phyloP scores from a whole-genome alignment of 257 asterid genomes.

The Solanum chmielewskii region DNA sequence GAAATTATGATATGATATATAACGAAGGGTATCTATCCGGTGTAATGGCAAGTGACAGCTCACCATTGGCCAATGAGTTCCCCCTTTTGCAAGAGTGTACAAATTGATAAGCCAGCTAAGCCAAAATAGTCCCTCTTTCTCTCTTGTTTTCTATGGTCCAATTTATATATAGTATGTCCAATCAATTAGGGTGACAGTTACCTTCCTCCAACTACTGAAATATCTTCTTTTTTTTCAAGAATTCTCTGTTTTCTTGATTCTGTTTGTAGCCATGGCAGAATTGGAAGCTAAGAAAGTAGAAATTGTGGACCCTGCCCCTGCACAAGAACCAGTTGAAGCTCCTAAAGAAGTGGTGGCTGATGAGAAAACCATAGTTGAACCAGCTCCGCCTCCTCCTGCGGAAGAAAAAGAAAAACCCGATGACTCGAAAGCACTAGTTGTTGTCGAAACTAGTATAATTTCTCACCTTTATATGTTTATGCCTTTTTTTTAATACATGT shows the following conservation, averaged over 20 bases:
- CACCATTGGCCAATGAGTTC: not conserved
- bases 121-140: not conserved
- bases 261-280: slow-evolving; percentile 35
- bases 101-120: not conserved
- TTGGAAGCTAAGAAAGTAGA: slow-evolving; percentile 39
- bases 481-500: not conserved
- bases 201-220: not conserved
- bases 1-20: too few species aligned
- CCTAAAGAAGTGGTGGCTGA: slow-evolving; percentile 55
- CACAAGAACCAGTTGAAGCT: slow-evolving; percentile 18
- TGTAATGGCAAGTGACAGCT: not conserved
- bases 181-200: not conserved
- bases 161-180: not conserved
- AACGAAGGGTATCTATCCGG: not conserved
- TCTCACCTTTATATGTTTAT: not conserved
- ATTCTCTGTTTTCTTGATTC: not conserved
- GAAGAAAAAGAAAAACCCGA: slow-evolving; percentile 31
- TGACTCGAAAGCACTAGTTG: slow-evolving; percentile 62
- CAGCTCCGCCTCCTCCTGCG: slow-evolving; percentile 25
- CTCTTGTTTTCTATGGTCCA: not conserved
- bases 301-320: slow-evolving; percentile 1
- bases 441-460: slow-evolving; percentile 39
- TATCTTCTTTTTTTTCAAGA: not conserved
- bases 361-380: slow-evolving; percentile 51
- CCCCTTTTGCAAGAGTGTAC: not conserved